Conservation (phyloP, 164 flowering plant genomes). For the Magnolia officinalis region DNA sequence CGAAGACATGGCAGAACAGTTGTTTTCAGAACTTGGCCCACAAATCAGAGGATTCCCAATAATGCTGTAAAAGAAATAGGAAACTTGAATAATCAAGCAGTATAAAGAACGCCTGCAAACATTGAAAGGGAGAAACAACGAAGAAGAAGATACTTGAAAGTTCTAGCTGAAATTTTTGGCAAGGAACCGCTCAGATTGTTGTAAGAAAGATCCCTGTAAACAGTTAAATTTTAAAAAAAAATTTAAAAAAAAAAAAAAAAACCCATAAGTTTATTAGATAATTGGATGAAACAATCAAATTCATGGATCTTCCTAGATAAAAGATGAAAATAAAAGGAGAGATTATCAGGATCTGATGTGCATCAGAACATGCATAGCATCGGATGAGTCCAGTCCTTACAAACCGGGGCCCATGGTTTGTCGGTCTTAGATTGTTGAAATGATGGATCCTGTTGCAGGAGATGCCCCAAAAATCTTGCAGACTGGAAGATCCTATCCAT, state of each 20-base stretch:
- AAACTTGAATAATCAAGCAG: background rate
- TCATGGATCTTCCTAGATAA: background rate
- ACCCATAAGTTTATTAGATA: too few relatives aligned
- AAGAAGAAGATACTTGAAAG: constrained; percentile 54
- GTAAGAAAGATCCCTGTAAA: constrained; percentile 73
- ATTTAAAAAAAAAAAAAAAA: too few relatives aligned
- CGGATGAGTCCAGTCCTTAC: too few relatives aligned
- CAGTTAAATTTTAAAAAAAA: constrained; percentile 2
- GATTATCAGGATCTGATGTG: too few relatives aligned
- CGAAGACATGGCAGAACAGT: constrained; percentile 65
- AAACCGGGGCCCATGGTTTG: too few relatives aligned
- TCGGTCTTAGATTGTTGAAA: too few relatives aligned
- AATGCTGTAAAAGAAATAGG: constrained; percentile 39
- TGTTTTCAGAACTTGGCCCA: constrained; percentile 42
- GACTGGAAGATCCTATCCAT: background rate
- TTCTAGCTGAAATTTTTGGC: constrained; percentile 82
- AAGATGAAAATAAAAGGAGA: constrained; percentile 2
- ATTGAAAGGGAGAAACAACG: background rate
- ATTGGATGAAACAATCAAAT: background rate
- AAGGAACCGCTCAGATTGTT: constrained; percentile 87
- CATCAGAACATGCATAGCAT: too few relatives aligned
- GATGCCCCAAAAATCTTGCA: background rate
- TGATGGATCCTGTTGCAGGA: too few relatives aligned
- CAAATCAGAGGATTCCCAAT: constrained; percentile 78
- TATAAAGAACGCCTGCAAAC: background rate